Conservation (phyloP, 2,329 filamentous ascomycete species). For the Epicoccum sorghinum region DNA sequence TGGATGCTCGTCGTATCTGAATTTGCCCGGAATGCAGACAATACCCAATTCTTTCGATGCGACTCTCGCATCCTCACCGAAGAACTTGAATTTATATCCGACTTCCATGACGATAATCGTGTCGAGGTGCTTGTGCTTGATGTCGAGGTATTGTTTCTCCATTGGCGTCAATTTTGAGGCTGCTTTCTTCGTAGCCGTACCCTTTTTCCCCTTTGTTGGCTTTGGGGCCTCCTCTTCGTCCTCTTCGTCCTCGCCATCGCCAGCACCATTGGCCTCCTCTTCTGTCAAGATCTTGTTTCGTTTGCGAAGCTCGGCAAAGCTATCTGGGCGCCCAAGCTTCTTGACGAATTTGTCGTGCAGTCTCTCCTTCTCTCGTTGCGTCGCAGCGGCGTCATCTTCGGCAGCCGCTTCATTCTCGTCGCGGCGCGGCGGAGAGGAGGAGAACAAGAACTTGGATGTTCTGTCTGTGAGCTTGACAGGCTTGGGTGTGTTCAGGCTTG, state of each 20-base stretch:
- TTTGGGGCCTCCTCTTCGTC: slow-evolving; percentile 62
- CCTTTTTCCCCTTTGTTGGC: slow-evolving; percentile 57
- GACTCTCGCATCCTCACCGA: slow-evolving; percentile 88
- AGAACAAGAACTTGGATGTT: slow-evolving; percentile 66
- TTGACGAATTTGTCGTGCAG: slow-evolving; percentile 86
- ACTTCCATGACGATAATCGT: slow-evolving; percentile 92
- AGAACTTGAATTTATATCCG: slow-evolving; percentile 97
- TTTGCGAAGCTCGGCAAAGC: slow-evolving; percentile 70
- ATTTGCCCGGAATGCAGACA: slow-evolving; percentile 94
- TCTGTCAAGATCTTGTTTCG: slow-evolving; percentile 60
- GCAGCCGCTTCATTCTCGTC: slow-evolving; percentile 49
- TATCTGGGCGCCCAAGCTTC: slow-evolving; percentile 86
- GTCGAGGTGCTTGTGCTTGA: slow-evolving; percentile 90
- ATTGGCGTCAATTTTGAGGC: slow-evolving; percentile 89
- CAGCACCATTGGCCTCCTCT: slow-evolving; percentile 61
- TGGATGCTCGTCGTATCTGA: slow-evolving; percentile 82
- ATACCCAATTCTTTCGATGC: slow-evolving; percentile 92
- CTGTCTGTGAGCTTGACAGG: slow-evolving; percentile 51
- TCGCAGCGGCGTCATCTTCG: slow-evolving; percentile 57
- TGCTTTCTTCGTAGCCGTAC: slow-evolving; percentile 68
- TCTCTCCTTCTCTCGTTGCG: slow-evolving; percentile 67
- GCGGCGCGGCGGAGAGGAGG: slow-evolving; percentile 53
- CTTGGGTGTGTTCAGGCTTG: slow-evolving; percentile 36
- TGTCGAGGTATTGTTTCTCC: slow-evolving; percentile 90
- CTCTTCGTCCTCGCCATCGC: slow-evolving; percentile 61